phyloP scores from a whole-genome alignment of 306 rosid genomes.

The Gillenia trifoliata region DNA sequence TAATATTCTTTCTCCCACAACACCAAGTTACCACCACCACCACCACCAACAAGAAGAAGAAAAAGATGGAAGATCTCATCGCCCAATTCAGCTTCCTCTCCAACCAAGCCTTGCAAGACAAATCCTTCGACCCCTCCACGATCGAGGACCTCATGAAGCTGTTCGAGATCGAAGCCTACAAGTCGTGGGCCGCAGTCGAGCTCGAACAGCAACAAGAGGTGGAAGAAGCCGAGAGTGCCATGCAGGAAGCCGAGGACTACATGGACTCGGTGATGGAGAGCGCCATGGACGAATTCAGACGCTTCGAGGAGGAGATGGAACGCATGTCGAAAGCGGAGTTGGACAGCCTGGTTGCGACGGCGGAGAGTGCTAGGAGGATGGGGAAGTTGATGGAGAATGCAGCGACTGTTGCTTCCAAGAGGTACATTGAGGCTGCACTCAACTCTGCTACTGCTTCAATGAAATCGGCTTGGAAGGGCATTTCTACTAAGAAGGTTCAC shows the following conservation, averaged over 20 bases:
- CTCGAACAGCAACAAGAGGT: conserved; percentile 48
- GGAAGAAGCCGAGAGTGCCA: conserved; percentile 48
- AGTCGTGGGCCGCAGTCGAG: conserved; percentile 81
- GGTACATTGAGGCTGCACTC: conserved; percentile 65
- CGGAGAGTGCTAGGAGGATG: conserved; percentile 66
- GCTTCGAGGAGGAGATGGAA: conserved; percentile 67
- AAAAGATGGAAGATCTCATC: conserved; percentile 67
- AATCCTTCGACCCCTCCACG: conserved; percentile 73
- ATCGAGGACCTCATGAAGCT: conserved; percentile 77
- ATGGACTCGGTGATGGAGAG: conserved; percentile 76
- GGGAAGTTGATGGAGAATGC: conserved; percentile 68
- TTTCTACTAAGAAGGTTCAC: conserved; percentile 74
- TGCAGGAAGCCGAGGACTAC: conserved; percentile 59
- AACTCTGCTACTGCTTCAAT: conserved; percentile 81
- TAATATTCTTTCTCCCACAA: background rate
- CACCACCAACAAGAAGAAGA: background rate
- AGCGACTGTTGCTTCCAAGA: conserved; percentile 66
- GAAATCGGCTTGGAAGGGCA: conserved; percentile 86
- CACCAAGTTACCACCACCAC: background rate
- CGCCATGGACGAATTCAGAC: conserved; percentile 85
- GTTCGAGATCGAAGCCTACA: conserved; percentile 93
- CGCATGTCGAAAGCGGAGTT: conserved; percentile 41
- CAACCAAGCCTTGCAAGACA: conserved; percentile 60
- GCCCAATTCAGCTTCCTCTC: conserved; percentile 71
- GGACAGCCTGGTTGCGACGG: conserved; percentile 38